Evolutionary conservation across 2,329 filamentous ascomycete genomes (phyloP).

Genomic region (Trichoderma polysporum): DNA sequence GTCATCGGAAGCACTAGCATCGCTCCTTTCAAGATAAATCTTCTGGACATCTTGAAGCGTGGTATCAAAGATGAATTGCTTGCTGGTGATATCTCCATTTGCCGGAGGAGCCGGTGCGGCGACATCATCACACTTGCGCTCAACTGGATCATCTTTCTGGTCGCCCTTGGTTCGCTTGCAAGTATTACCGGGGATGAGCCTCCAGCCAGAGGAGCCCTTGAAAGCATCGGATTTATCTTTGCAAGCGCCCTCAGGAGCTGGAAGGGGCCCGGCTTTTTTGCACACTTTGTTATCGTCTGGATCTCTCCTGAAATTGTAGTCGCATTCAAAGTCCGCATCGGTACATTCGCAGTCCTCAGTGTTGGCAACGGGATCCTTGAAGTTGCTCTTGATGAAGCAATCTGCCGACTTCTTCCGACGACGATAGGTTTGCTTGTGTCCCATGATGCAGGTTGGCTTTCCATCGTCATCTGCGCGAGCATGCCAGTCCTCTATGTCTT

Average conservation of each 20-base stretch:
- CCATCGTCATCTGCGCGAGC: constrained; percentile 79
- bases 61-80: constrained; percentile 62
- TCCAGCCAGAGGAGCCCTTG: constrained; percentile 84
- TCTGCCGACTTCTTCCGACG: constrained; percentile 84
- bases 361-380: constrained; percentile 71
- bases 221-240: constrained; percentile 66
- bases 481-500: constrained; percentile 85
- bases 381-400: constrained; percentile 85
- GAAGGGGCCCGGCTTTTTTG: constrained; percentile 59
- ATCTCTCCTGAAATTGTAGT: constrained; percentile 79
- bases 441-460: constrained; percentile 88
- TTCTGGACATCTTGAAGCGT: constrained; percentile 53
- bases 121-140: constrained; percentile 70
- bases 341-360: constrained; percentile 79
- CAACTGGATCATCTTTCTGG: constrained; percentile 69
- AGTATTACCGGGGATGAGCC: constrained; percentile 81
- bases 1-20: constrained; percentile 61
- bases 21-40: constrained; percentile 76
- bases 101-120: constrained; percentile 47
- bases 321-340: constrained; percentile 88
- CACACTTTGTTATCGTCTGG: constrained; percentile 68
- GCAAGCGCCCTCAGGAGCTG: constrained; percentile 71
- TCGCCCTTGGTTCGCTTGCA: constrained; percentile 62
- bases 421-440: constrained; percentile 83
- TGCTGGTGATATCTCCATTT: constrained; percentile 65